Percentiles rank a stretch among this genome's conserved stretches.
Conservation (phyloP, 208 protist species). For the Trypanosoma rangeli region DNA sequence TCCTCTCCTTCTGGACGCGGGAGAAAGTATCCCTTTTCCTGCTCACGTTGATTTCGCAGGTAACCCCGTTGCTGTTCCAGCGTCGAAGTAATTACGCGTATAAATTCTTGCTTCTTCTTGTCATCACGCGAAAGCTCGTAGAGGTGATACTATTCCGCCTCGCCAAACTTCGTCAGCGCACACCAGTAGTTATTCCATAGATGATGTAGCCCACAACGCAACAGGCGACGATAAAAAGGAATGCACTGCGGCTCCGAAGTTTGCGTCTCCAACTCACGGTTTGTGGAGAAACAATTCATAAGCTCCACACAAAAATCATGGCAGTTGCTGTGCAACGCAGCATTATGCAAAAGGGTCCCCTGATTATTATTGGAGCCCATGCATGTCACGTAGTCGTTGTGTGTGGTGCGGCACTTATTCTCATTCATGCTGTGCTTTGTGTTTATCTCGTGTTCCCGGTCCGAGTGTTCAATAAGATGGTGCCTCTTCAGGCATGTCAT, state of each 20-base stretch:
- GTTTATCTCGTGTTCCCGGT: conserved; percentile 61
- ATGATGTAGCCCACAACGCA: conserved; percentile 86
- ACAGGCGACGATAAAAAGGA: conserved; percentile 44
- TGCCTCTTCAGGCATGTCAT: conserved; percentile 67
- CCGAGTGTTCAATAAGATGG: conserved; percentile 43
- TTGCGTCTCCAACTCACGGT: conserved; percentile 47
- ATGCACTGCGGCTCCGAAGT: conserved; percentile 64
- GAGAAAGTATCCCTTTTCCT: conserved; percentile 30
- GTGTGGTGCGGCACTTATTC: conserved; percentile 51
- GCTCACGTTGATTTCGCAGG: conserved; percentile 18
- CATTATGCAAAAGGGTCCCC: conserved; percentile 59
- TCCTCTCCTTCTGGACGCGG: conserved; percentile 9
- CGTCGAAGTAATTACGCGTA: conserved; percentile 53
- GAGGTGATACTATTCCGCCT: conserved; percentile 72
- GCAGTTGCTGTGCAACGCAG: conserved; percentile 58
- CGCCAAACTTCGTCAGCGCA: conserved; percentile 65
- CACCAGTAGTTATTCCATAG: conserved; percentile 86
- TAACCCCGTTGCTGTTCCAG: conserved; percentile 39
- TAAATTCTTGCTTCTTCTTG: conserved; percentile 74
- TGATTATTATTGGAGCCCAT: conserved; percentile 68
- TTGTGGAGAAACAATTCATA: conserved; percentile 56
- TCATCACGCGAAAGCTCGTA: conserved; percentile 80
- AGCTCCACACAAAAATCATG: conserved; percentile 30
- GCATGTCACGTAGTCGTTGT: conserved; percentile 63
- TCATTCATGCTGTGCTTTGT: conserved; percentile 70